A percentile compares a stretch with the other conserved stretches of the same genome.
phyloP scores from a whole-genome alignment of 2,329 filamentous ascomycete species.

The Grosmannia huntii region DNA sequence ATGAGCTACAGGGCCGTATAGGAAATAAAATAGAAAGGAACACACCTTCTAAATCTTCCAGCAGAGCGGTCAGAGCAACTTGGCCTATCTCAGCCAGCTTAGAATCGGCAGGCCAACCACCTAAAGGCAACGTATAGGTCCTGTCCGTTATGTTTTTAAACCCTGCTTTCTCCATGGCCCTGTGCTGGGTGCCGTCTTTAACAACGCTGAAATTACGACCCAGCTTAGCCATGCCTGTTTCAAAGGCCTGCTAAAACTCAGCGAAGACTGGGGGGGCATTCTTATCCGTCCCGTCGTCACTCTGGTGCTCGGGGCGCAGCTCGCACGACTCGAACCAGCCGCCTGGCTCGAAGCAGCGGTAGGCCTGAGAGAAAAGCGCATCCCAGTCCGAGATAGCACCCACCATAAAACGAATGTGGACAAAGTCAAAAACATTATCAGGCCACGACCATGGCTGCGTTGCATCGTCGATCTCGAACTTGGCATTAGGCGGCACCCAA shows the following conservation, averaged over 20 bases:
- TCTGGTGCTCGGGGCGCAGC: conserved; percentile 7
- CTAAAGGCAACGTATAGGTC: conserved; percentile 2
- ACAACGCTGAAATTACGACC: background rate
- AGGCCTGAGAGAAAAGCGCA: conserved; percentile 33
- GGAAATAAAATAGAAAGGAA: background rate
- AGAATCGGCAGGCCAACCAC: background rate
- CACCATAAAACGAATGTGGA: conserved; percentile 40
- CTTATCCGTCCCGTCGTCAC: conserved; percentile 15
- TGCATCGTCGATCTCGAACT: conserved; percentile 48
- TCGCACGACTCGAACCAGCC: conserved; percentile 21
- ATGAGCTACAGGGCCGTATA: background rate
- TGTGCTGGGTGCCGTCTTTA: conserved; percentile 1
- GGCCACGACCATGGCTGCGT: conserved; percentile 35
- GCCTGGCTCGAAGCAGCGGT: conserved; percentile 37
- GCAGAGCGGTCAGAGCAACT: background rate
- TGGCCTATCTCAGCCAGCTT: background rate
- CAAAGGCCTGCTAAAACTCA: background rate
- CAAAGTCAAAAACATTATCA: conserved; percentile 37
- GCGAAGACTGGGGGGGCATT: background rate
- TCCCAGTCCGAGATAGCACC: conserved; percentile 40
- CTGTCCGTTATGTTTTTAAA: background rate
- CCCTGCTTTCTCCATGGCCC: conserved; percentile 1
- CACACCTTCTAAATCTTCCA: background rate
- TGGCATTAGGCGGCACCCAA: conserved; percentile 42
- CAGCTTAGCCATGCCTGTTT: conserved; percentile 1